Percentiles rank a stretch among this genome's conserved stretches.
These are phyloP conservation scores for Xerocomus potaroensis DNA, from an alignment of 768 basidiomycete species.

Conservation along the genomic window DNA sequence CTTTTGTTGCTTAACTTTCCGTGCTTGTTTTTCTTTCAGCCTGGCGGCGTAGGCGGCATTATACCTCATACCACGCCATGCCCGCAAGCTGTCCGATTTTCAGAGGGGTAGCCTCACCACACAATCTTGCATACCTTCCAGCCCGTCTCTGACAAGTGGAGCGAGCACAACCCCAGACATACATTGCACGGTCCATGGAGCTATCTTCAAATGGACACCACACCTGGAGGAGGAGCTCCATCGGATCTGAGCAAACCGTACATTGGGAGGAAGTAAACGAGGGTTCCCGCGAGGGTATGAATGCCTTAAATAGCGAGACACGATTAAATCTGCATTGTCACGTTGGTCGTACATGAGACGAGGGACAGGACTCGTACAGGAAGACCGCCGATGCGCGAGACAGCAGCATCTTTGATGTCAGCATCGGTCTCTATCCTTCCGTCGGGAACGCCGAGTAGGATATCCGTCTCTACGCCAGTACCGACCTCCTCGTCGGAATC, in stretches of 20 bases:
- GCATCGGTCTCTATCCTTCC: conserved; percentile 53
- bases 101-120: conserved; percentile 8
- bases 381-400: conserved; percentile 86
- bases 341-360: conserved; percentile 41
- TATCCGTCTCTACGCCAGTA: conserved; percentile 61
- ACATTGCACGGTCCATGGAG: conserved; percentile 78
- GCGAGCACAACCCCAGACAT: conserved; percentile 79
- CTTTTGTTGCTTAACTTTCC: conserved; percentile 37
- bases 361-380: conserved; percentile 67
- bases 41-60: conserved; percentile 75
- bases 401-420: conserved; percentile 71
- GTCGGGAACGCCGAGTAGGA: conserved; percentile 79
- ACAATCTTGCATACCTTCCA: conserved; percentile 59
- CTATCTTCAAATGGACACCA: conserved; percentile 90
- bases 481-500: conserved; percentile 69
- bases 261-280: conserved; percentile 62
- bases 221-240: conserved; percentile 81
- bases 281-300: conserved; percentile 63
- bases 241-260: conserved; percentile 64
- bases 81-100: conserved; percentile 55
- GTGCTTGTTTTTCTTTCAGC: conserved; percentile 52
- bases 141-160: conserved; percentile 67
- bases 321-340: conserved; percentile 43
- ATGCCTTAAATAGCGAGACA: conserved; percentile 57
- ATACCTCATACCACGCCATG: conserved; percentile 71